Conservation (phyloP, 306 rosid species). For the Cyclanthera cordifolia region DNA sequence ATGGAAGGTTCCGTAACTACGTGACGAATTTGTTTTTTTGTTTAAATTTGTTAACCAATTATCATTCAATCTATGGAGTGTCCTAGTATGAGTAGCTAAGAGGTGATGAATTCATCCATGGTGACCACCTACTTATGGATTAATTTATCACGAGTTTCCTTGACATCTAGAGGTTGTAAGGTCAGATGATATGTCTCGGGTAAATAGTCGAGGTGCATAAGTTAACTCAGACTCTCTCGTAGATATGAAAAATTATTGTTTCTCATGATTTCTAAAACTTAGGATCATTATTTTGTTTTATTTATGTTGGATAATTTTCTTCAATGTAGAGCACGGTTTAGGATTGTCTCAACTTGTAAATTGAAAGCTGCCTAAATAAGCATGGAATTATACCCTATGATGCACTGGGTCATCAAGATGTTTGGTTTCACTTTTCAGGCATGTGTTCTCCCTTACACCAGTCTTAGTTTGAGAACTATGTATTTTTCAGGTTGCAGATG, state of each 20-base stretch:
- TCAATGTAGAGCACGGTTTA: background rate
- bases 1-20: background rate
- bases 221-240: too few species aligned
- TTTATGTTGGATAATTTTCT: background rate
- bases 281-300: background rate
- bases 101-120: too few species aligned
- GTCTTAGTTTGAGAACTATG: constrained; percentile 3
- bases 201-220: too few species aligned
- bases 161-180: too few species aligned
- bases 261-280: background rate
- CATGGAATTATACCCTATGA: background rate
- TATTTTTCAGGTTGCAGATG: constrained; percentile 81
- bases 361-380: background rate
- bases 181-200: too few species aligned
- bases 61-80: too few species aligned
- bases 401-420: background rate
- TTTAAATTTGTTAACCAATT: too few species aligned
- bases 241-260: background rate
- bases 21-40: background rate
- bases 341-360: background rate
- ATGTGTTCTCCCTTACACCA: background rate
- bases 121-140: too few species aligned
- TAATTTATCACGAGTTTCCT: too few species aligned
- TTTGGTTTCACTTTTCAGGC: constrained; percentile 2
- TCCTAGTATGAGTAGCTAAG: too few species aligned